Evolutionary conservation across 2,329 filamentous ascomycete genomes (phyloP).

Genomic region (Penicillium sp.): DNA sequence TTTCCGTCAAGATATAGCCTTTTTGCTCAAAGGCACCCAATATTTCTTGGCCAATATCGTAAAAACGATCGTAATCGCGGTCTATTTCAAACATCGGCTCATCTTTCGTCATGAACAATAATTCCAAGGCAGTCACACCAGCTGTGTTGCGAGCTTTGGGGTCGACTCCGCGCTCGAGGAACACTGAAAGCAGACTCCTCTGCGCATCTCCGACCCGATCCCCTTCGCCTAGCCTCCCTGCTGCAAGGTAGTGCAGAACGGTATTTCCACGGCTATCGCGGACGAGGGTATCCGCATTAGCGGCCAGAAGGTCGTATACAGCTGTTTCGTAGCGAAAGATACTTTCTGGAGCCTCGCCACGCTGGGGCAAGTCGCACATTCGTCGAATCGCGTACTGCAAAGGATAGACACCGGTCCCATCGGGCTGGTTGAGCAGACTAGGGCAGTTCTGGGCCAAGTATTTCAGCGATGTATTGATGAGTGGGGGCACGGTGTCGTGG

Average conservation of each 20-base stretch:
- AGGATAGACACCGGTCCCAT: too few species aligned
- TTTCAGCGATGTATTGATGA: too few species aligned
- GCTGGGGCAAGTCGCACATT: too few species aligned
- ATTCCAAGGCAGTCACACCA: background rate
- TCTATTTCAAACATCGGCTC: background rate
- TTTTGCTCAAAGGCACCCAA: too few species aligned
- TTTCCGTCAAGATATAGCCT: conserved; percentile 1
- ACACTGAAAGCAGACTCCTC: background rate
- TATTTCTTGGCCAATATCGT: background rate
- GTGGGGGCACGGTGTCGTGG: too few species aligned
- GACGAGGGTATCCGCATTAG: conserved; percentile 8
- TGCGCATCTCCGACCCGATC: conserved; percentile 2
- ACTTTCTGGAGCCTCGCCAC: too few species aligned
- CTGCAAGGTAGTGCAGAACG: conserved; percentile 17
- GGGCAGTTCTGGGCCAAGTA: too few species aligned
- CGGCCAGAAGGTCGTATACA: conserved; percentile 1
- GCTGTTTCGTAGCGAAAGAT: background rate
- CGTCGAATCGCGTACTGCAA: too few species aligned
- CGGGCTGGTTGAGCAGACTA: too few species aligned
- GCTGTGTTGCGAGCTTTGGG: background rate
- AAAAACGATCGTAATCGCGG: background rate
- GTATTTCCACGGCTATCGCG: conserved; percentile 14
- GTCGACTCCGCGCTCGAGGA: conserved; percentile 1
- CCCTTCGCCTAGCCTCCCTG: background rate
- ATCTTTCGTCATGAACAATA: background rate